These are phyloP conservation scores for Pseudopithomyces maydicus DNA, from an alignment of 2,329 filamentous ascomycete species.

Conservation along the genomic window DNA sequence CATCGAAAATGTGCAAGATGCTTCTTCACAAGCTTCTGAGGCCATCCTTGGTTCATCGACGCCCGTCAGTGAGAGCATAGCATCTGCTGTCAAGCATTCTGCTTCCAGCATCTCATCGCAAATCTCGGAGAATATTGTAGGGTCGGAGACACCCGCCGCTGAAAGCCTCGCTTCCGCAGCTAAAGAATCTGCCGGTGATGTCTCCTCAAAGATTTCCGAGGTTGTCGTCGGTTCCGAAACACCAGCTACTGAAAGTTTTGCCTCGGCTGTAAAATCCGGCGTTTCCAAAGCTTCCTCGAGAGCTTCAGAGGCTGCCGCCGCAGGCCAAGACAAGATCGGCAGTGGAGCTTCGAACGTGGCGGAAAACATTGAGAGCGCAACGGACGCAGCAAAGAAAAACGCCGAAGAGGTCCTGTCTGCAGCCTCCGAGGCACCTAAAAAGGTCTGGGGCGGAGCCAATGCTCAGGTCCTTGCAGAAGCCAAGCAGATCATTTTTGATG, in stretches of 20 bases:
- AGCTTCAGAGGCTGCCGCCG: conserved; percentile 25
- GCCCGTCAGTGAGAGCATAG: conserved; percentile 38
- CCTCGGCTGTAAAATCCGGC: conserved; percentile 17
- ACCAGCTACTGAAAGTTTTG: conserved; percentile 16
- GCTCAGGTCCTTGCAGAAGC: conserved; percentile 56
- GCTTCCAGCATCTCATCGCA: conserved; percentile 41
- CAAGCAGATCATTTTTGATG: conserved; percentile 54
- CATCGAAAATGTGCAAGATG: conserved; percentile 44
- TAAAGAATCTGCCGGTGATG: conserved; percentile 18
- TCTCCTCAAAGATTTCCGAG: conserved; percentile 32
- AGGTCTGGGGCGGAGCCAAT: conserved; percentile 61
- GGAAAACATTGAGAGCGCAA: conserved; percentile 24
- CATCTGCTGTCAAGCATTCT: conserved; percentile 44
- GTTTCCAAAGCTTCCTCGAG: conserved; percentile 28
- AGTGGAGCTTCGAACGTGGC: conserved; percentile 18
- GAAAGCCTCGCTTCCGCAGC: conserved; percentile 25
- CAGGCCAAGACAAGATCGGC: conserved; percentile 11
- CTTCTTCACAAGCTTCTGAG: conserved; percentile 44
- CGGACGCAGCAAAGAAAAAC: conserved; percentile 23
- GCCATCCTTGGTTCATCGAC: conserved; percentile 40
- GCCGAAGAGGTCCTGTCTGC: conserved; percentile 28
- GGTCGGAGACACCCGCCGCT: conserved; percentile 21
- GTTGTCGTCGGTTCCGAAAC: conserved; percentile 17
- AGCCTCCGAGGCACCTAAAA: conserved; percentile 46
- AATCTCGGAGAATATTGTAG: conserved; percentile 31